A percentile compares a stretch with the other conserved stretches of the same genome.
Evolutionary conservation across 371 early-diverging fungal genomes (phyloP).

Genomic region (Parasitella parasitica): DNA sequence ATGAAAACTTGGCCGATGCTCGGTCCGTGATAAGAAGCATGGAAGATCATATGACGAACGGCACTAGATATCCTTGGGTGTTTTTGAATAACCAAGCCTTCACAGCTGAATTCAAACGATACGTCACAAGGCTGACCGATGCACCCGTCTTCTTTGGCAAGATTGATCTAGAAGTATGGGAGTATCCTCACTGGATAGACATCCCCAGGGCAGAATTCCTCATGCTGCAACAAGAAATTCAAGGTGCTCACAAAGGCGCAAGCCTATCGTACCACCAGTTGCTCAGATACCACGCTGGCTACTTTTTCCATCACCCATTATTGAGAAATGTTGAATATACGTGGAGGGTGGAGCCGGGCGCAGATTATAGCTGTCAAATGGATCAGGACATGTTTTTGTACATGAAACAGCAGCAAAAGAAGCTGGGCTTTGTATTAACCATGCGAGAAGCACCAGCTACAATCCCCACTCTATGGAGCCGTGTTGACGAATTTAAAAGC

Average conservation of each 20-base stretch:
- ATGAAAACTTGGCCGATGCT: slow-evolving; percentile 32
- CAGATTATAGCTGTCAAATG: slow-evolving; percentile 83
- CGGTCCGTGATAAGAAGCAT: slow-evolving; percentile 42
- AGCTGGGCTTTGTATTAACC: slow-evolving; percentile 77
- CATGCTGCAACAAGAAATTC: slow-evolving; percentile 18
- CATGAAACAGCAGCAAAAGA: slow-evolving; percentile 76
- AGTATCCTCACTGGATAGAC: slow-evolving; percentile 46
- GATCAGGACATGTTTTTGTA: slow-evolving; percentile 84
- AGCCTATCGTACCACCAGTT: slow-evolving; percentile 24
- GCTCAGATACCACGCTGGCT: slow-evolving; percentile 78
- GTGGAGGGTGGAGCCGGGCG: slow-evolving; percentile 96
- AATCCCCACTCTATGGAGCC: slow-evolving; percentile 78
- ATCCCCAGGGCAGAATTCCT: slow-evolving; percentile 18
- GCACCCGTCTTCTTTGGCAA: slow-evolving; percentile 42
- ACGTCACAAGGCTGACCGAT: slow-evolving; percentile 23
- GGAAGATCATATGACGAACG: slow-evolving; percentile 49
- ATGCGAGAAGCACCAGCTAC: slow-evolving; percentile 76
- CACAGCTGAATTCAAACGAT: slow-evolving; percentile 29
- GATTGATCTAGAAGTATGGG: slow-evolving; percentile 43
- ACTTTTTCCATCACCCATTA: slow-evolving; percentile 82
- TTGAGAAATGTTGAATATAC: slow-evolving; percentile 82
- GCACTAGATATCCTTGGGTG: slow-evolving; percentile 50
- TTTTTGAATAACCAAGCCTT: slow-evolving; percentile 42
- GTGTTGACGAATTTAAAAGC: slow-evolving; percentile 56
- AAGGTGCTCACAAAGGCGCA: slow-evolving; percentile 16